These are phyloP conservation scores for Xerocomus brunneocitrinus DNA, from an alignment of 768 basidiomycete species.

Conservation along the genomic window DNA sequence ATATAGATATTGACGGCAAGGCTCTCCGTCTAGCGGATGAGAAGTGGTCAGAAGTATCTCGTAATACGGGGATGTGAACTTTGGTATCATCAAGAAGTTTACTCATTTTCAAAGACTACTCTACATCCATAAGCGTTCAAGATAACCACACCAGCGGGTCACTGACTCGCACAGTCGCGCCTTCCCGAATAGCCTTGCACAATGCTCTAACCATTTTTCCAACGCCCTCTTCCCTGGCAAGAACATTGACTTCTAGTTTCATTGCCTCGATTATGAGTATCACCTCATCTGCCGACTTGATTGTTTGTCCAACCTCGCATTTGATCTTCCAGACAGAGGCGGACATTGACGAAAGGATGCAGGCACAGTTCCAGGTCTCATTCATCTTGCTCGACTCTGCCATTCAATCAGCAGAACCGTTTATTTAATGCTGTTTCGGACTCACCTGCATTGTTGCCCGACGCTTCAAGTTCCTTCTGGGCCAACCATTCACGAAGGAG, in stretches of 20 bases:
- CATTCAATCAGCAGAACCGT: not conserved
- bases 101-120: not conserved
- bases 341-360: slow-evolving; percentile 35
- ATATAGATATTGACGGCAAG: not conserved
- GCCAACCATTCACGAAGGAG: slow-evolving; percentile 43
- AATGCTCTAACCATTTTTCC: slow-evolving; percentile 41
- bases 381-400: not conserved
- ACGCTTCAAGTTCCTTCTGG: slow-evolving; percentile 18
- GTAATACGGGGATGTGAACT: not conserved
- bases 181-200: slow-evolving; percentile 39
- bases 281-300: slow-evolving; percentile 39
- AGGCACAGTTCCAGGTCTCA: not conserved
- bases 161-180: slow-evolving; percentile 35
- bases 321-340: slow-evolving; percentile 51
- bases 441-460: slow-evolving; percentile 3
- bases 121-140: not conserved
- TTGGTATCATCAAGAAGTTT: not conserved
- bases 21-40: not conserved
- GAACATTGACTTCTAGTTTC: slow-evolving; percentile 58
- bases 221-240: slow-evolving; percentile 36
- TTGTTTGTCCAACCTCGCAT: slow-evolving; percentile 38
- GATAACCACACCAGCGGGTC: slow-evolving; percentile 22
- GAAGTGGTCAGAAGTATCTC: slow-evolving; percentile 2
- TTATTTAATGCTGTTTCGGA: not conserved
- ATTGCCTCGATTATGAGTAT: slow-evolving; percentile 57